Evolutionary conservation across 768 basidiomycete genomes (phyloP).

Genomic region (Auricularia heimuer): DNA sequence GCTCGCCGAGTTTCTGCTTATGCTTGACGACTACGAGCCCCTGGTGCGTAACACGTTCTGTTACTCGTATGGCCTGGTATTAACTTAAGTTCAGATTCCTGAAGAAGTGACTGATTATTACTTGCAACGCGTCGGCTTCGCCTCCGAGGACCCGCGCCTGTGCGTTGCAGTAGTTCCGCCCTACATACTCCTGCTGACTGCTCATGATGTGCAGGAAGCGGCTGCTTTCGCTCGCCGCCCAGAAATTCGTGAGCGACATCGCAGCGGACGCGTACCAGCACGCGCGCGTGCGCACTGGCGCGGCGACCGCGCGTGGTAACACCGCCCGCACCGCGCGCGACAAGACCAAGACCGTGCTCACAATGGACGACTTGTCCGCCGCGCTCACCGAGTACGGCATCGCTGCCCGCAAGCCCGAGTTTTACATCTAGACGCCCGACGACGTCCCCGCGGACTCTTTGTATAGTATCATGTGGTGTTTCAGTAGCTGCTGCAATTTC

Average conservation of each 20-base stretch:
- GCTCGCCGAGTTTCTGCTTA: slow-evolving; percentile 84
- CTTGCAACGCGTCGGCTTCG: slow-evolving; percentile 90
- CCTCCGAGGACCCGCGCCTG: slow-evolving; percentile 90
- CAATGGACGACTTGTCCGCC: slow-evolving; percentile 93
- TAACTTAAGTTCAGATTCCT: slow-evolving; percentile 55
- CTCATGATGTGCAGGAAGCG: slow-evolving; percentile 55
- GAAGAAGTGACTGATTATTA: slow-evolving; percentile 98
- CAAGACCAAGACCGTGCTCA: slow-evolving; percentile 86
- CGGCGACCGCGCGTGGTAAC: slow-evolving; percentile 24
- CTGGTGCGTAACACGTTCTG: no score
- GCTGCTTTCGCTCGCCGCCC: slow-evolving; percentile 87
- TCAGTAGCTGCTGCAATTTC: no score
- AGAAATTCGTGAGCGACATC: slow-evolving; percentile 96
- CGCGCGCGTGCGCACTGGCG: slow-evolving; percentile 89
- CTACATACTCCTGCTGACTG: not conserved
- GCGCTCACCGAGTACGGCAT: slow-evolving; percentile 96
- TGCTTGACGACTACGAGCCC: slow-evolving; percentile 96
- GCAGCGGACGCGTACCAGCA: slow-evolving; percentile 96
- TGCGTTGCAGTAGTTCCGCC: slow-evolving; percentile 28
- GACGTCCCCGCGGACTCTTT: no score
- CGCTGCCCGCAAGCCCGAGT: slow-evolving; percentile 87
- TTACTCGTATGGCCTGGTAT: no score
- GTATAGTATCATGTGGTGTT: no score
- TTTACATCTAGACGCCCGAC: slow-evolving; percentile 49
- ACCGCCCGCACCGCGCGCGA: slow-evolving; percentile 25